Percentiles rank a stretch among this genome's conserved stretches.
These are phyloP conservation scores for Scedosporium boydii DNA, from an alignment of 2,329 filamentous ascomycete genomes.

Conservation along the genomic window DNA sequence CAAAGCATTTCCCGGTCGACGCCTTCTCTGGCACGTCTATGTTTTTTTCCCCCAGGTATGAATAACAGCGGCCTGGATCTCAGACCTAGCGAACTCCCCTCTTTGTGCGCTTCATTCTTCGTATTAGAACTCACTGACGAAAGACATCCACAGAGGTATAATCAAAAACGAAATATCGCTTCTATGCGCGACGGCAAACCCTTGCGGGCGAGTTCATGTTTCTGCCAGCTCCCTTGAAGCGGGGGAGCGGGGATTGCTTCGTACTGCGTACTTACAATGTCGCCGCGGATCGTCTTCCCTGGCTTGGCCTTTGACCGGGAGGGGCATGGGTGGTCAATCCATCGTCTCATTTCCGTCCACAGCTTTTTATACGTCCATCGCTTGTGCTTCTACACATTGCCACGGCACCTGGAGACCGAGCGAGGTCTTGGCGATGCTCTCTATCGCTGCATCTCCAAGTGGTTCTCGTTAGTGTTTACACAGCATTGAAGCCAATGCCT, in stretches of 20 bases:
- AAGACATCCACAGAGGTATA: too few species aligned
- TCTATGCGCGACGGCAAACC: too few species aligned
- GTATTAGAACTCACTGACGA: too few species aligned
- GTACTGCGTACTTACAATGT: background rate
- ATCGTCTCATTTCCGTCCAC: background rate
- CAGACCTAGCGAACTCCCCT: background rate
- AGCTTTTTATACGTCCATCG: background rate
- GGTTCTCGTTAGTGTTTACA: background rate
- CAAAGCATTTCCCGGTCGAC: background rate
- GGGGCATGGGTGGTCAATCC: background rate
- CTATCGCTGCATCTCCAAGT: background rate
- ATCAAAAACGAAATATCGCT: background rate
- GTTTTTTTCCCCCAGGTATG: background rate
- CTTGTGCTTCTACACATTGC: background rate
- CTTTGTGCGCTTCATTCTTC: background rate
- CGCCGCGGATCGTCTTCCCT: background rate
- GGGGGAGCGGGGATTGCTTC: background rate
- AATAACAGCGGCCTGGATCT: background rate
- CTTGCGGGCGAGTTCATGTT: background rate
- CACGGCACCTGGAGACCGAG: background rate
- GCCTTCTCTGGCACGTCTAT: background rate
- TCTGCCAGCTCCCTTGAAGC: background rate
- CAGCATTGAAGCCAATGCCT: background rate
- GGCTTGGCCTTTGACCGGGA: background rate
- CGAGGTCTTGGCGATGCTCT: background rate